These are phyloP conservation scores for button mushroom (Agaricus bisporus) DNA, from an alignment of 768 basidiomycete species.

Conservation along the genomic window DNA sequence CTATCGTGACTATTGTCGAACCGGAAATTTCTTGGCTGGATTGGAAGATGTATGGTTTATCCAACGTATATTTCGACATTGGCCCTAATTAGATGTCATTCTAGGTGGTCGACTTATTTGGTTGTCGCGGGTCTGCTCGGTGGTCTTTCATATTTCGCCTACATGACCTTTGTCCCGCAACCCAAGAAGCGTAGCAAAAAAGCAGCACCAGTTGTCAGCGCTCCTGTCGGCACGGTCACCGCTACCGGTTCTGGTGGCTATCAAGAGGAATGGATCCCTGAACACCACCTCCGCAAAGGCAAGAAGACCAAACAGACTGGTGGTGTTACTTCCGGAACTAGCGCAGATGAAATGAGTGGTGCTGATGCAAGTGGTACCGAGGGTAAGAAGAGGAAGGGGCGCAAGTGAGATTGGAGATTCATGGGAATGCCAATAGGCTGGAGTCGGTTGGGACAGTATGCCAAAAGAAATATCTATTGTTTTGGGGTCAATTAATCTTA, in stretches of 20 bases:
- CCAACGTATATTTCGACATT: neutral
- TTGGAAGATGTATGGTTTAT: constrained; percentile 59
- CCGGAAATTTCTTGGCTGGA: constrained; percentile 75
- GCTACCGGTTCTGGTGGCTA: constrained; percentile 67
- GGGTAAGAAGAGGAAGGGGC: constrained; percentile 50
- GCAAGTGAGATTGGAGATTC: constrained; percentile 24
- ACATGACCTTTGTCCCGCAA: constrained; percentile 58
- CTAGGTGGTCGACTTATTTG: constrained; percentile 62
- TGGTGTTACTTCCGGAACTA: constrained; percentile 37
- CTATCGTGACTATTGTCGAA: constrained; percentile 73
- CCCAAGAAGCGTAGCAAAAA: constrained; percentile 52
- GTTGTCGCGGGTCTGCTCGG: constrained; percentile 60
- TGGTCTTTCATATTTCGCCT: constrained; percentile 59
- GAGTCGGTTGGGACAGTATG: neutral
- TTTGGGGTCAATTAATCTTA: constrained; percentile 1
- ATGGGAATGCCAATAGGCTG: neutral
- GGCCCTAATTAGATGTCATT: neutral
- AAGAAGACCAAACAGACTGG: constrained; percentile 46
- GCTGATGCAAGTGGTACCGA: constrained; percentile 62
- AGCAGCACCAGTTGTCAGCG: constrained; percentile 36
- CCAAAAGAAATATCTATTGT: constrained; percentile 7
- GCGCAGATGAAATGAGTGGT: constrained; percentile 64
- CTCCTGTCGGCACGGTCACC: constrained; percentile 52
- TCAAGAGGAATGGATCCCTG: constrained; percentile 91
- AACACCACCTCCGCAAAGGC: constrained; percentile 72